Percentiles rank a stretch among this genome's conserved stretches.
Conservation (phyloP, 306 rosid species). For the Lathyrus sativus region DNA sequence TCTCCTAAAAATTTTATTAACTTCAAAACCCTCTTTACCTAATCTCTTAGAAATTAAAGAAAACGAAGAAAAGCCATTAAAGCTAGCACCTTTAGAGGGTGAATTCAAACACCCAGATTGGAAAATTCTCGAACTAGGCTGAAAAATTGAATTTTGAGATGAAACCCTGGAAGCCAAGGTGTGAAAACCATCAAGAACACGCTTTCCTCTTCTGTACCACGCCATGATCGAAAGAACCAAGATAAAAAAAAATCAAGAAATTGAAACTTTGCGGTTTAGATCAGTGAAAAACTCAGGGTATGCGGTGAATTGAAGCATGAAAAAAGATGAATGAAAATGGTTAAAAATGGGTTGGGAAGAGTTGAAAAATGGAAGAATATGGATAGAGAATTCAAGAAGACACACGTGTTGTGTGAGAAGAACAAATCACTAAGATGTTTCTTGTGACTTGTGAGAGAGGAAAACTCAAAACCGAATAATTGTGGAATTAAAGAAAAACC, state of each 20-base stretch:
- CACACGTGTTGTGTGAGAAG: not conserved
- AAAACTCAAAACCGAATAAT: no score
- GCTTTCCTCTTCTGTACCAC: slow-evolving; percentile 50
- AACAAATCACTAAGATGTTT: not conserved
- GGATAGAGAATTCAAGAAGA: not conserved
- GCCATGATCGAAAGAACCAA: slow-evolving; percentile 44
- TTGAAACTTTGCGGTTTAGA: not conserved
- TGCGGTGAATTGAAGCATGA: not conserved
- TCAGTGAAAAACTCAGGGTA: not conserved
- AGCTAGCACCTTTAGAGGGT: slow-evolving; percentile 29
- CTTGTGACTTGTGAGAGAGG: not conserved
- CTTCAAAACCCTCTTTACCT: slow-evolving; percentile 9
- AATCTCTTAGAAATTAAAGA: slow-evolving; percentile 10
- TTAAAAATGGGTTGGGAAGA: not conserved
- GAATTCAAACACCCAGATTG: slow-evolving; percentile 36
- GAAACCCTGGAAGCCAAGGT: slow-evolving; percentile 44
- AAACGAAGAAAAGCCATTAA: slow-evolving; percentile 44
- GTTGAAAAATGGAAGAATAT: slow-evolving; percentile 11
- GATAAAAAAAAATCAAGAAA: not conserved
- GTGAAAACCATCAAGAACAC: slow-evolving; percentile 46
- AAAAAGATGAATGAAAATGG: not conserved
- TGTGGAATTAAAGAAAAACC: no score
- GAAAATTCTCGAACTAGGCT: slow-evolving; percentile 38
- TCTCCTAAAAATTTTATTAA: slow-evolving; percentile 47
- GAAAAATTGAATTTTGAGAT: slow-evolving; percentile 34